Evolutionary conservation across 306 rosid species (phyloP).

Genomic region (Parietaria judaica): DNA sequence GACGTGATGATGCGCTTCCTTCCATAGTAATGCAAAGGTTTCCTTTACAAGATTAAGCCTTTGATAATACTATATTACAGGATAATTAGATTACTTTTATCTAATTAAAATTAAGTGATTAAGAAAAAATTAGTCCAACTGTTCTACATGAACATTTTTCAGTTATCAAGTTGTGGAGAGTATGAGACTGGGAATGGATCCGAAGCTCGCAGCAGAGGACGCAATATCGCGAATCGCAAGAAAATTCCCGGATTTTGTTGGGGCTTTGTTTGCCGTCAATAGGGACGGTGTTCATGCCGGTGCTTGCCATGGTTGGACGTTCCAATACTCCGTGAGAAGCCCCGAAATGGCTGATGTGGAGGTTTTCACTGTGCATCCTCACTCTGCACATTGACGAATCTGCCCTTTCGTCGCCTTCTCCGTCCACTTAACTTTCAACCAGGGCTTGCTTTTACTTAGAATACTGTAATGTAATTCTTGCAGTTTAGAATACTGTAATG

Average conservation of each 20-base stretch:
- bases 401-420: too few species aligned
- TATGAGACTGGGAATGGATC: conserved; percentile 89
- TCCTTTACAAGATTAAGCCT: not conserved
- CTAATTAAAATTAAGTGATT: too few species aligned
- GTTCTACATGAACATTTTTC: conserved; percentile 19
- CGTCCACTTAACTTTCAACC: too few species aligned
- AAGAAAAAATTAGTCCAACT: too few species aligned
- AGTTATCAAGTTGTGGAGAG: conserved; percentile 98
- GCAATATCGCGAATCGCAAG: conserved; percentile 66
- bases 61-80: too few species aligned
- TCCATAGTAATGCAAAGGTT: conserved; percentile 50
- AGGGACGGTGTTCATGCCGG: conserved; percentile 77
- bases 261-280: conserved; percentile 75
- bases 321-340: conserved; percentile 76
- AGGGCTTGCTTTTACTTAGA: too few species aligned
- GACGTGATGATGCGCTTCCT: conserved; percentile 94
- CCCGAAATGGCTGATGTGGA: conserved; percentile 60
- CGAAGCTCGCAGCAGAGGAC: conserved; percentile 66
- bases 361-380: conserved; percentile 70
- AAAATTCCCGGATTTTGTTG: conserved; percentile 66
- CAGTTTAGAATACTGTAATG: too few species aligned
- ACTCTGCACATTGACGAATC: not conserved
- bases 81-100: too few species aligned
- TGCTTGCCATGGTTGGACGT: conserved; percentile 94
- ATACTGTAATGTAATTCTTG: too few species aligned